Base-by-base conservation (phyloP, 2,329 filamentous ascomycete genomes). In the Dothideomycetidae sp. region DNA sequence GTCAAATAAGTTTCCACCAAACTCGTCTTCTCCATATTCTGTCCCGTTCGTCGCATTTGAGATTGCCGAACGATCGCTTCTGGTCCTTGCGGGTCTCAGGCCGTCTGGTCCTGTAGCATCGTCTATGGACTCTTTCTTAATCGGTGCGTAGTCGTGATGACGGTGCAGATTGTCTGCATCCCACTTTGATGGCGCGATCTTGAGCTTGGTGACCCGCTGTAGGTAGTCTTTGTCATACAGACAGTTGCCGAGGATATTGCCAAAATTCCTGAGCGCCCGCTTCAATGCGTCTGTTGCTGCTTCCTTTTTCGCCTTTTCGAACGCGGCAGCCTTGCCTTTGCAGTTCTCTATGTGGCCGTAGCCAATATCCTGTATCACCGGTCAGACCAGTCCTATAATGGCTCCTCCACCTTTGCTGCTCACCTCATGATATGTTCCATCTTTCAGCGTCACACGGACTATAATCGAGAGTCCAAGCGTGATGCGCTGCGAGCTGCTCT, bases 301-400 rank as follows among this genome's bases (percentile, higher is more conserved):
- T 63, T 96, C 86, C 57, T 98, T 98, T 65, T 96, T 98, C 1
- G 90, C 86, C 61, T 98, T 98, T 57, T 98, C 90, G 52, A 96
- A 98, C 0, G 88, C 90, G 36, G 82, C 80, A 3, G 86, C 88
- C 62, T 98, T 98, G 39, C 83, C 81, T 60, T 88, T 92, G 57
- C 79, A 84, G 53, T 98, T 98, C 58, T 96, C 88, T 49, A 93
- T 93, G 48, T 90, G 82, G 5, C 90, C 90, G 53, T 98, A 98
- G 17, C 90, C 90, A 44, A 96, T 80, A 54, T 98, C 90, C 70
- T 73, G 40, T 5, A 15, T n/a, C n/a, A n/a, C n/a, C n/a, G n/a
- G n/a, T 36, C n/a, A n/a, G n/a, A n/a, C n/a, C n/a, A n/a, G n/a
- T n/a, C n/a, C n/a, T n/a, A n/a, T n/a, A n/a, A n/a, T n/a, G n/a